Evolutionary conservation across 1,284 basidiomycete genomes (phyloP).

Genomic region (Vanrija humicola): DNA sequence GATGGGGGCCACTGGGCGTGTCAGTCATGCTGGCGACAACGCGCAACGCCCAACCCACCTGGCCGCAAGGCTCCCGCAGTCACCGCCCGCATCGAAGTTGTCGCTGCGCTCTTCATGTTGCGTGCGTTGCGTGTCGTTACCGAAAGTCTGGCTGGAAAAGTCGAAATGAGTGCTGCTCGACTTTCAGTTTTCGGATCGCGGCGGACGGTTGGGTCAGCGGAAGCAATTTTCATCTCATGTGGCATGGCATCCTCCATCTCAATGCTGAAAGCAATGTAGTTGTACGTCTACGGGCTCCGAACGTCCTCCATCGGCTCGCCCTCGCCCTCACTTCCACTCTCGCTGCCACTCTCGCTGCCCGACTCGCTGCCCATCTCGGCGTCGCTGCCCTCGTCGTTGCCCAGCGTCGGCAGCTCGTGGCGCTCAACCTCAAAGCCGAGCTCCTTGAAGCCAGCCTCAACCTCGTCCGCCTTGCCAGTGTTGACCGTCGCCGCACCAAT

Average conservation of each 20-base stretch:
- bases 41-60: background rate
- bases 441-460: constrained; percentile 60
- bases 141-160: background rate
- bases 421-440: constrained; percentile 76
- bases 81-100: constrained; percentile 6
- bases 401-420: constrained; percentile 51
- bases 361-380: constrained; percentile 13
- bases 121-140: background rate
- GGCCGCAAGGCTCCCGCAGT: background rate
- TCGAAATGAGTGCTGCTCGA: background rate
- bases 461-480: constrained; percentile 71
- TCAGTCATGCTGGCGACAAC: background rate
- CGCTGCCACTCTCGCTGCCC: constrained; percentile 9
- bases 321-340: constrained; percentile 3
- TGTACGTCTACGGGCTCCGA: constrained; percentile 6
- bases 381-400: constrained; percentile 11
- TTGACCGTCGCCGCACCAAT: constrained; percentile 79
- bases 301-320: constrained; percentile 22
- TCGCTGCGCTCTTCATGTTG: constrained; percentile 13
- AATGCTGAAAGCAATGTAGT: no score
- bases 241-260: no score
- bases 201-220: constrained; percentile 6
- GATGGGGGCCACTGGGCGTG: background rate
- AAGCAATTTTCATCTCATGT: constrained; percentile 5
- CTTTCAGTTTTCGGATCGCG: constrained; percentile 12